Evolutionary conservation across 495 filamentous ascomycete genomes (phyloP).

Genomic region (Penicillium malachiteum): DNA sequence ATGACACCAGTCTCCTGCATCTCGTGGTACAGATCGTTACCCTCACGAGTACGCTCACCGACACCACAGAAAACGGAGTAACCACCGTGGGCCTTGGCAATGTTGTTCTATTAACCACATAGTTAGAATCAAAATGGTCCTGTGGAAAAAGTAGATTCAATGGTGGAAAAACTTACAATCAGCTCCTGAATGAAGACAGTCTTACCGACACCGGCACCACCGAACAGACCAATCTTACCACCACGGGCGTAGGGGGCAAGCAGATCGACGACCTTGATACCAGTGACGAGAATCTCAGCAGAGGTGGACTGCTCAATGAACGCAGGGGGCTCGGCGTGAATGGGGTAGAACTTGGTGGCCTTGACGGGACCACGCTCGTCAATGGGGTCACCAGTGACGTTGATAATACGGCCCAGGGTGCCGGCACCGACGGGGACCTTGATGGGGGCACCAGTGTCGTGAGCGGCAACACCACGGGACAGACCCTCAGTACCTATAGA

Average conservation of each 20-base stretch:
- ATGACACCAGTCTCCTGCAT: constrained; percentile 99
- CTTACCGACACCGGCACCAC: constrained; percentile 99
- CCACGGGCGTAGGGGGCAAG: constrained; percentile 99
- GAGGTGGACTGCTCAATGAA: constrained; percentile 94
- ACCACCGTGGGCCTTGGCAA: constrained; percentile 99
- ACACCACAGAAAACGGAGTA: constrained; percentile 99
- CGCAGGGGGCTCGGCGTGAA: constrained; percentile 87
- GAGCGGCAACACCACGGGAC: constrained; percentile 78
- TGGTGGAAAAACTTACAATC: constrained; percentile 61
- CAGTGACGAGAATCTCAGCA: constrained; percentile 95
- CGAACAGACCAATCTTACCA: constrained; percentile 99
- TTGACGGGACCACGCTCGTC: constrained; percentile 99
- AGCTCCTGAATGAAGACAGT: constrained; percentile 99
- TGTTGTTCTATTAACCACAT: constrained; percentile 76
- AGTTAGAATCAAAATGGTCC: not conserved
- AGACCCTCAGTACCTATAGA: constrained; percentile 94
- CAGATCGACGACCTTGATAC: constrained; percentile 99
- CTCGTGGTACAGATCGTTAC: constrained; percentile 99
- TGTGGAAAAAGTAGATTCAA: not conserved
- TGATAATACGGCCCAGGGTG: constrained; percentile 98
- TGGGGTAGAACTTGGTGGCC: constrained; percentile 78
- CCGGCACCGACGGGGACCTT: constrained; percentile 93
- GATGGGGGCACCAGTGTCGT: constrained; percentile 92
- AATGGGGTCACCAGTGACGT: constrained; percentile 99
- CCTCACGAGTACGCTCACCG: constrained; percentile 99